A percentile compares a stretch with the other conserved stretches of the same genome.
These are phyloP conservation scores for Clonostachys sp. DNA, from an alignment of 2,329 filamentous ascomycete species.

Conservation along the genomic window DNA sequence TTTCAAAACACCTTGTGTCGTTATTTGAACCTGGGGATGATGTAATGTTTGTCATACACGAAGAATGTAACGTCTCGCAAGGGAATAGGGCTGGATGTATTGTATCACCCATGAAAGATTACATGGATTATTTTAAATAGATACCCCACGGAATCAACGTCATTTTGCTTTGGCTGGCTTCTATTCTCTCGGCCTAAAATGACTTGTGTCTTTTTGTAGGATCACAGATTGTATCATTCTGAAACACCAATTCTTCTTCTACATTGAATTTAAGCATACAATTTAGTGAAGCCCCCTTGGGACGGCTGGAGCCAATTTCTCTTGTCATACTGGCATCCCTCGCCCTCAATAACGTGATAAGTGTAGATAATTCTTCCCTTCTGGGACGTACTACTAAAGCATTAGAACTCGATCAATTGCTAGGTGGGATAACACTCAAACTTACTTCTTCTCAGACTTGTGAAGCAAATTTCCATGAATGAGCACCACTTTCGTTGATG, in stretches of 20 bases:
- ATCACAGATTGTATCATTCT: not conserved
- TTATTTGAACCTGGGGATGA: too few species aligned
- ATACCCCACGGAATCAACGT: conserved; percentile 1
- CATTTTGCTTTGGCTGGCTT: not conserved
- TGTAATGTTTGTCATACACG: too few species aligned
- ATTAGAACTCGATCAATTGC: not conserved
- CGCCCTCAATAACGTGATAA: conserved; percentile 91
- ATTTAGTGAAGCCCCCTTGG: conserved; percentile 68
- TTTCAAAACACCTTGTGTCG: too few species aligned
- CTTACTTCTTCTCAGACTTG: conserved; percentile 83
- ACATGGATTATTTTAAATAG: conserved; percentile 2
- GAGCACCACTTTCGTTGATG: conserved; percentile 58
- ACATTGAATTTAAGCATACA: conserved; percentile 34
- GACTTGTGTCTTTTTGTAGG: not conserved
- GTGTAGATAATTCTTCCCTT: conserved; percentile 95
- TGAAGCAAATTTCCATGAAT: conserved; percentile 96
- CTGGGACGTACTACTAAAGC: conserved; percentile 47
- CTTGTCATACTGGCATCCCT: conserved; percentile 69
- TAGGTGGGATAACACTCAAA: not conserved
- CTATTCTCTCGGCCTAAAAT: not conserved
- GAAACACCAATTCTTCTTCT: not conserved
- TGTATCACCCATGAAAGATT: too few species aligned
- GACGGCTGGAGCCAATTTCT: conserved; percentile 93
- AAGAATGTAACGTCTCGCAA: too few species aligned
- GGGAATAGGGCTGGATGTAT: too few species aligned